Evolutionary conservation across 164 flowering plant genomes (phyloP).

Genomic region (Chimonanthus praecox): DNA sequence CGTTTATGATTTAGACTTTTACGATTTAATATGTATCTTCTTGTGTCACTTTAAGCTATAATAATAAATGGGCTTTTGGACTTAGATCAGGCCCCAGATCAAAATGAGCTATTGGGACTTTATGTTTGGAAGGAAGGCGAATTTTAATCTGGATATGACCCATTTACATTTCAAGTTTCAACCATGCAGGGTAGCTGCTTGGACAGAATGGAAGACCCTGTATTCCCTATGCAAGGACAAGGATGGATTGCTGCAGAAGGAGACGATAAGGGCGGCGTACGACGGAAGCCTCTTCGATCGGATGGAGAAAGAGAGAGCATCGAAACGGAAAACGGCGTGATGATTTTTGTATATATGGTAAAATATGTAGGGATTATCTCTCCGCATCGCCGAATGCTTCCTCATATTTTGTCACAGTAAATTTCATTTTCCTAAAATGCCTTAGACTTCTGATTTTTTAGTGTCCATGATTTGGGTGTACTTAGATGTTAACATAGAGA

Average conservation of each 20-base stretch:
- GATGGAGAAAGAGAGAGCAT: slow-evolving; percentile 41
- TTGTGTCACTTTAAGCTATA: too few relatives aligned
- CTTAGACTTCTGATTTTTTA: too few relatives aligned
- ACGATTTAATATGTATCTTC: too few relatives aligned
- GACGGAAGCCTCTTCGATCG: slow-evolving; percentile 63
- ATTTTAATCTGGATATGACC: too few relatives aligned
- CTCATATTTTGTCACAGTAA: not conserved
- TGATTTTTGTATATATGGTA: not conserved
- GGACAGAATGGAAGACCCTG: slow-evolving; percentile 57
- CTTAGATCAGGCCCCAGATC: too few relatives aligned
- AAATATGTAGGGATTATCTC: too few relatives aligned
- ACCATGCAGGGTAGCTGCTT: slow-evolving; percentile 40
- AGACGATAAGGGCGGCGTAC: slow-evolving; percentile 50
- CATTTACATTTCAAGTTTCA: not conserved
- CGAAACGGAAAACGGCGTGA: slow-evolving; percentile 22
- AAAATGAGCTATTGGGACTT: too few relatives aligned
- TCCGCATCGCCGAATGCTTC: not conserved
- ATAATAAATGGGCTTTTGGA: too few relatives aligned
- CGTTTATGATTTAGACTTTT: too few relatives aligned
- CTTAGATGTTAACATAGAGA: not conserved
- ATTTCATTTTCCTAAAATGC: too few relatives aligned
- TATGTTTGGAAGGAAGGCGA: too few relatives aligned
- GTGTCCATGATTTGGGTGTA: not conserved
- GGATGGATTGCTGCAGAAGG: slow-evolving; percentile 56
- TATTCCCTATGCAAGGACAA: slow-evolving; percentile 54